These are phyloP conservation scores for Prosopis cineraria DNA, from an alignment of 306 rosid species.

Conservation along the genomic window DNA sequence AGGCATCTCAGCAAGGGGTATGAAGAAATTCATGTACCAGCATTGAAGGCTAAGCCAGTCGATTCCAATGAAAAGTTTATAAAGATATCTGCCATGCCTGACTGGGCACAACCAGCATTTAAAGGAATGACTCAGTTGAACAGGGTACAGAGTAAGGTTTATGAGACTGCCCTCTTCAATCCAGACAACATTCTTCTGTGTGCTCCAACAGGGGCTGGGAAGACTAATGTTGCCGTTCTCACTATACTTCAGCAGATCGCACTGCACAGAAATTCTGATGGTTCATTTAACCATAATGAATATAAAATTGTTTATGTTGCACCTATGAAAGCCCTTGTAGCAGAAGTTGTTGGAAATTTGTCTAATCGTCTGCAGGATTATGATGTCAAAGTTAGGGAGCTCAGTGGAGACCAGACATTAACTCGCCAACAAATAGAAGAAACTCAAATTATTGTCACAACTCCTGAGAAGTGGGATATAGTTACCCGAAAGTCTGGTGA, in stretches of 20 bases:
- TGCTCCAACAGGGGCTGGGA: constrained; percentile 99
- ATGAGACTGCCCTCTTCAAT: constrained; percentile 76
- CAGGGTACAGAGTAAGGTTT: constrained; percentile 91
- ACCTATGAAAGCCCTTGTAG: constrained; percentile 99
- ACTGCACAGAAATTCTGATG: constrained; percentile 72
- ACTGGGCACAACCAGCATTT: constrained; percentile 95
- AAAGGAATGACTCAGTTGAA: constrained; percentile 91
- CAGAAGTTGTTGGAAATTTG: constrained; percentile 95
- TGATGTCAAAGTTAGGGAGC: constrained; percentile 83
- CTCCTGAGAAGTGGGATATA: constrained; percentile 99
- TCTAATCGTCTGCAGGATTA: constrained; percentile 90
- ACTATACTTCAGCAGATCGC: constrained; percentile 93
- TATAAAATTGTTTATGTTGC: constrained; percentile 97
- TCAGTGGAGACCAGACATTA: constrained; percentile 91
- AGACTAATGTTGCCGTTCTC: constrained; percentile 96
- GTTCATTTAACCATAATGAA: constrained; percentile 72
- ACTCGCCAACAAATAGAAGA: constrained; percentile 95
- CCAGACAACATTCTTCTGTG: constrained; percentile 79
- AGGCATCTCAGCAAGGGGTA: constrained; percentile 78
- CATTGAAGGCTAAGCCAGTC: constrained; percentile 72
- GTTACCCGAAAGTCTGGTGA: constrained; percentile 95
- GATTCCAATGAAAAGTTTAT: constrained; percentile 69
- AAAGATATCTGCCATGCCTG: constrained; percentile 80
- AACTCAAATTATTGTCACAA: constrained; percentile 95
- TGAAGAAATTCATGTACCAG: constrained; percentile 93